phyloP scores from a whole-genome alignment of 176 grass and related monocot genomes.

The Oryza glaberrima region DNA sequence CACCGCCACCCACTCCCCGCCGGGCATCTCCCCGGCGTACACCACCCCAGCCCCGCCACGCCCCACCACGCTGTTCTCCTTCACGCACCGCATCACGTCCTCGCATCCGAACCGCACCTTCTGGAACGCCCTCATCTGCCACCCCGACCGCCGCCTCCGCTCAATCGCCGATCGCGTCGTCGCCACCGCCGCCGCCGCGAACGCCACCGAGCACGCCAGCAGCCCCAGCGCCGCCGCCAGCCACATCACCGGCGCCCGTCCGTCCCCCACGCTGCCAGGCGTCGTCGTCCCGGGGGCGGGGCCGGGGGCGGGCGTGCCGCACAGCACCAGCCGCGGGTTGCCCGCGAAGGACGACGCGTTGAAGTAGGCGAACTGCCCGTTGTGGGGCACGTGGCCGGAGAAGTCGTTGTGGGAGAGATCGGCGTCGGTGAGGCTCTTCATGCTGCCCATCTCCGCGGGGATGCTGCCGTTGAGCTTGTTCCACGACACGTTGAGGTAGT shows the following conservation, averaged over 20 bases:
- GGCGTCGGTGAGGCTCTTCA: conserved; percentile 72
- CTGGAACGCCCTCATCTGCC: conserved; percentile 80
- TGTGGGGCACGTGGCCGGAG: conserved; percentile 60
- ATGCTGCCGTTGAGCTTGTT: conserved; percentile 57
- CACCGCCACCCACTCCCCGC: conserved; percentile 70
- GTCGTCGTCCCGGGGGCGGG: too few species aligned
- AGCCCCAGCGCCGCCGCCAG: conserved; percentile 66
- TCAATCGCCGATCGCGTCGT: conserved; percentile 67
- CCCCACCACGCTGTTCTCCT: conserved; percentile 75
- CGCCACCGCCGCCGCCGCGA: conserved; percentile 56
- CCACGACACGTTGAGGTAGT: conserved; percentile 84
- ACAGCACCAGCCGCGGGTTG: conserved; percentile 54
- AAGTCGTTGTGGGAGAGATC: conserved; percentile 84
- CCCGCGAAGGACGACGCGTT: conserved; percentile 64
- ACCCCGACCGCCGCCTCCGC: conserved; percentile 35
- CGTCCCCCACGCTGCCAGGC: background rate
- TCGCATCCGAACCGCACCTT: conserved; percentile 70
- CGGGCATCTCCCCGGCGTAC: conserved; percentile 68
- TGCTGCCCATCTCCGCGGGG: conserved; percentile 64
- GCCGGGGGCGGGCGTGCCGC: background rate
- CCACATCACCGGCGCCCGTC: background rate
- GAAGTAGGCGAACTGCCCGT: conserved; percentile 76
- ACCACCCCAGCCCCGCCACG: conserved; percentile 75
- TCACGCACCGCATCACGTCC: conserved; percentile 69
- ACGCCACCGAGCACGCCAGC: conserved; percentile 64